These are phyloP conservation scores for Skeletonema menzelii DNA, from an alignment of 108 stramenopile species.

Conservation along the genomic window DNA sequence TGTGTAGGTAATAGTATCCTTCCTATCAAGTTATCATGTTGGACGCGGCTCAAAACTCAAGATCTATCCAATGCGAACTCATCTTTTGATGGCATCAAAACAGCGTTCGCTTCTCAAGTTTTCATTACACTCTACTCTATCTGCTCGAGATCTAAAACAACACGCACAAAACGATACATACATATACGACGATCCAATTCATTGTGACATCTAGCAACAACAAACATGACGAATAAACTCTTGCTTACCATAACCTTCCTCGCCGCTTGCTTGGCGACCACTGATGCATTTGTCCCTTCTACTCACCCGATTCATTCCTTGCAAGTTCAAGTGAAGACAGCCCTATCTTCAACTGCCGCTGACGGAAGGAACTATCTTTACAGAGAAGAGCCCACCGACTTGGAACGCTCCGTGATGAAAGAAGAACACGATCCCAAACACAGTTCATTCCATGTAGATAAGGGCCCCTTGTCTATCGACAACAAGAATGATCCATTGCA, in stretches of 20 bases:
- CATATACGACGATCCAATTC: not conserved
- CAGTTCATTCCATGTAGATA: slow-evolving; percentile 25
- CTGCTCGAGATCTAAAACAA: too few relatives aligned
- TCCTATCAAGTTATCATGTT: not conserved
- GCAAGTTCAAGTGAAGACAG: not conserved
- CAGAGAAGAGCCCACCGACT: slow-evolving; percentile 24
- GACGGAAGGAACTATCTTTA: slow-evolving; percentile 17
- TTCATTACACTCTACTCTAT: too few relatives aligned
- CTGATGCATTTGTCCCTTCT: not conserved
- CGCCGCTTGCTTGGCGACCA: not conserved
- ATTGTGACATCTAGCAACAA: not conserved
- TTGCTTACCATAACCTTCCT: not conserved
- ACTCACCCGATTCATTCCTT: not conserved
- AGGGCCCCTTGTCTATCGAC: slow-evolving; percentile 12
- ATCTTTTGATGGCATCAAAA: not conserved
- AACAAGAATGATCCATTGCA: slow-evolving; percentile 26
- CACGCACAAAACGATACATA: too few relatives aligned
- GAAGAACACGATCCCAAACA: slow-evolving; percentile 35
- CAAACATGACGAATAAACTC: not conserved
- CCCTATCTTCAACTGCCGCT: not conserved
- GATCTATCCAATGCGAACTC: not conserved
- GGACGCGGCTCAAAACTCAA: not conserved
- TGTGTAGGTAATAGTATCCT: too few relatives aligned
- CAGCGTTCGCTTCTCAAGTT: not conserved
- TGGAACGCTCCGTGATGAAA: slow-evolving; percentile 18